Evolutionary conservation across 2,329 filamentous ascomycete genomes (phyloP).

Genomic region (Colletotrichum viniferum): DNA sequence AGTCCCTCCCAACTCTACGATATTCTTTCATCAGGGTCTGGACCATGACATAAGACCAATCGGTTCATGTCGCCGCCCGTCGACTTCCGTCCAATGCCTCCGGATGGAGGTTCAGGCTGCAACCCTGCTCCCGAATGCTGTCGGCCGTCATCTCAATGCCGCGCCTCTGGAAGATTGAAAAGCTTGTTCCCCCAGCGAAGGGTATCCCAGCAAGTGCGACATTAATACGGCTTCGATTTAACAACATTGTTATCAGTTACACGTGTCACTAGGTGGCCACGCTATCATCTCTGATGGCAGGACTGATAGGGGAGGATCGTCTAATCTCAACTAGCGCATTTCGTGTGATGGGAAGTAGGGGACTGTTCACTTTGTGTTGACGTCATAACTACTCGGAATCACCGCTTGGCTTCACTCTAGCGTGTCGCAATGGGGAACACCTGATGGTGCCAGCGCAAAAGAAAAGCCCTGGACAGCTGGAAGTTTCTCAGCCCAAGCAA

Average conservation of each 20-base stretch:
- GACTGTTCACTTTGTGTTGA: constrained; percentile 2
- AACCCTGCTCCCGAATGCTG: neutral
- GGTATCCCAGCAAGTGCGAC: neutral
- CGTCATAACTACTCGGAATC: neutral
- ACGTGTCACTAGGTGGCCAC: neutral
- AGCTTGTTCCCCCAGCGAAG: neutral
- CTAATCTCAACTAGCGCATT: constrained; percentile 11
- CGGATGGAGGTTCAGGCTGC: neutral
- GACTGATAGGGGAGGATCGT: neutral
- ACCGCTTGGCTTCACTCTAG: constrained; percentile 1
- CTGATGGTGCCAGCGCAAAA: constrained; percentile 1
- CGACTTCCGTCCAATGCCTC: neutral
- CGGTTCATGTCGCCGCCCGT: neutral
- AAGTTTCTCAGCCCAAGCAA: neutral
- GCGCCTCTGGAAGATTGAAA: neutral
- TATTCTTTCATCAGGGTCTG: neutral
- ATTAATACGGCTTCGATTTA: neutral
- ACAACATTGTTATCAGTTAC: neutral
- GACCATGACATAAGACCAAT: neutral
- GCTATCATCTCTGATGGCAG: neutral
- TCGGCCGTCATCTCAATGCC: neutral
- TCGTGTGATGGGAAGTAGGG: constrained; percentile 4
- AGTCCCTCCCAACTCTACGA: neutral
- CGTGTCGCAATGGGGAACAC: neutral
- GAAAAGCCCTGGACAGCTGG: neutral